Conservation (phyloP, 2,329 filamentous ascomycete genomes). For the Diaporthe sp. region DNA sequence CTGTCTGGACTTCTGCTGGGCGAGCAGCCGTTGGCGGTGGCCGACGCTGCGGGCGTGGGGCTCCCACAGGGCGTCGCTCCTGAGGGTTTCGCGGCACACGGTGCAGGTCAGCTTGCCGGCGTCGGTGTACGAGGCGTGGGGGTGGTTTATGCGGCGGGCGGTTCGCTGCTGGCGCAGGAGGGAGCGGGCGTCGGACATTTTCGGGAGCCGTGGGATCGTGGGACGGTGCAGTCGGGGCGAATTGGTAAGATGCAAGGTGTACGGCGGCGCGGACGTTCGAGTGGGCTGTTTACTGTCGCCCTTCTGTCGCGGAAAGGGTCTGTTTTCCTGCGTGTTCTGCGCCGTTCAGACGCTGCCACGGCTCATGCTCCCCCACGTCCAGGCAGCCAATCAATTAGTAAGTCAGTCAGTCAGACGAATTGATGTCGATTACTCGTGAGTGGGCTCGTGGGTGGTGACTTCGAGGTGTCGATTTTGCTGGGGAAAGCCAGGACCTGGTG, state of each 20-base stretch:
- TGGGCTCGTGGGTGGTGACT: background rate
- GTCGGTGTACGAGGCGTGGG: slow-evolving; percentile 76
- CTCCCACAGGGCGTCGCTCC: slow-evolving; percentile 77
- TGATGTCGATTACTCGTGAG: background rate
- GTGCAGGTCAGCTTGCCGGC: slow-evolving; percentile 77
- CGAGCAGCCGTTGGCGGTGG: slow-evolving; percentile 58
- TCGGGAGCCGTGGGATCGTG: background rate
- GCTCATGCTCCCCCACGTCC: background rate
- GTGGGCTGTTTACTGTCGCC: too few relatives aligned
- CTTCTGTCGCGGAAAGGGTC: background rate
- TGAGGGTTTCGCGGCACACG: slow-evolving; percentile 74
- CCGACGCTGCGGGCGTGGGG: slow-evolving; percentile 66
- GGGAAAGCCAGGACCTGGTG: background rate
- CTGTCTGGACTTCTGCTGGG: slow-evolving; percentile 42
- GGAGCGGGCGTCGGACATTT: slow-evolving; percentile 84
- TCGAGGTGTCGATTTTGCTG: background rate
- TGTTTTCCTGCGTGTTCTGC: background rate
- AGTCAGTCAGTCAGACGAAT: background rate
- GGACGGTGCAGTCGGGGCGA: background rate
- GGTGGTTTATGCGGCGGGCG: slow-evolving; percentile 79
- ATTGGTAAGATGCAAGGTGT: background rate
- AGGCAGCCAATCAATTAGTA: background rate
- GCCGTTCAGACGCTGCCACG: background rate
- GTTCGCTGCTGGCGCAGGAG: slow-evolving; percentile 84
- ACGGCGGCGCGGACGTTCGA: too few relatives aligned